Percentiles rank a stretch among this genome's conserved stretches.
phyloP scores from a whole-genome alignment of 2,329 filamentous ascomycete genomes.

The Reticulascus tulasneorum region DNA sequence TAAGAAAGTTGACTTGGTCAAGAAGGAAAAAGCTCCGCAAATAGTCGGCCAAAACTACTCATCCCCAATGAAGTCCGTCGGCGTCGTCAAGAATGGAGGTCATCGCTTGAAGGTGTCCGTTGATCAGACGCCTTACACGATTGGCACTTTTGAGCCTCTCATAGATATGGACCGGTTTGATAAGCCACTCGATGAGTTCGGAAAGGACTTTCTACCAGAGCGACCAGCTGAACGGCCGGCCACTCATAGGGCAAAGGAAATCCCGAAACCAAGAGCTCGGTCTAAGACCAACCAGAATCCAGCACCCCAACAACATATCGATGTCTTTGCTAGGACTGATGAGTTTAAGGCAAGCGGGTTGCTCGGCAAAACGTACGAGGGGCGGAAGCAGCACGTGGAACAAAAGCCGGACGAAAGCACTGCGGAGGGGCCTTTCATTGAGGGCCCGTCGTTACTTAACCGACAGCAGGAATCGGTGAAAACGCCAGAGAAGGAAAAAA shows the following conservation, averaged over 20 bases:
- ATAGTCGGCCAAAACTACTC: conserved; percentile 20
- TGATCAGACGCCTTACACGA: conserved; percentile 54
- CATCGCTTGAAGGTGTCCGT: conserved; percentile 36
- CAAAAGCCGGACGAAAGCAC: conserved; percentile 9
- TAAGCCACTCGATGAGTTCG: conserved; percentile 46
- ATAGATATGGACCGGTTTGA: conserved; percentile 59
- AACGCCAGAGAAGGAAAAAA: conserved; percentile 16
- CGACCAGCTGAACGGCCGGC: conserved; percentile 4
- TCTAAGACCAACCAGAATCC: conserved; percentile 7
- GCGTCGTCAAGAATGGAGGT: conserved; percentile 25
- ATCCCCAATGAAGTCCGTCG: conserved; percentile 24
- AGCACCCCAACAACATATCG: conserved; percentile 8
- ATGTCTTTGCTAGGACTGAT: conserved; percentile 24
- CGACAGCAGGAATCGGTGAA: no score
- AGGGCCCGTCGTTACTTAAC: conserved; percentile 45
- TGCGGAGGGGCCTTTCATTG: conserved; percentile 12
- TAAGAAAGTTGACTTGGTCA: conserved; percentile 52
- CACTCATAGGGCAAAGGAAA: neutral
- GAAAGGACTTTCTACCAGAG: conserved; percentile 36
- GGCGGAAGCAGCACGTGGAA: conserved; percentile 37
- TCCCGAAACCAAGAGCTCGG: conserved; percentile 6
- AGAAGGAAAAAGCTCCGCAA: conserved; percentile 25
- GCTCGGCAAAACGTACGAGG: conserved; percentile 45
- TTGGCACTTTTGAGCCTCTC: conserved; percentile 65
- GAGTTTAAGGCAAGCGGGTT: conserved; percentile 50